A percentile compares a stretch with the other conserved stretches of the same genome.
phyloP scores from a whole-genome alignment of 192 early-diverging fungal genomes.

The Rhizophlyctis rosea region DNA sequence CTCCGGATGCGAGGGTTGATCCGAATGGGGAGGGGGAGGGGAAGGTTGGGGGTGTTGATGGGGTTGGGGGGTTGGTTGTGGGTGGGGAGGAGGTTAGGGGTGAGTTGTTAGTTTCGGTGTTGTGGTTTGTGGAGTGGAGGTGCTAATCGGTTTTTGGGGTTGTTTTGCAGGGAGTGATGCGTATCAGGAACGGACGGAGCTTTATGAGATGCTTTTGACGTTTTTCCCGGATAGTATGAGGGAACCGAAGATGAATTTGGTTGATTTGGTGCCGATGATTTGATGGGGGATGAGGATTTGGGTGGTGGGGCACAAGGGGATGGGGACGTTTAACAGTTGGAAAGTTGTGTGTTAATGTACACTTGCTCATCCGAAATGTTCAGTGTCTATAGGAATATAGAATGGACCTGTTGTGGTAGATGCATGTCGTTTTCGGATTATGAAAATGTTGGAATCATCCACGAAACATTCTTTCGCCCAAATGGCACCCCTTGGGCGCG shows the following conservation, averaged over 20 bases:
- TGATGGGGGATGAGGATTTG: too few species aligned
- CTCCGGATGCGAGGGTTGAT: conserved; percentile 5
- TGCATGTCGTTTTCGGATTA: too few species aligned
- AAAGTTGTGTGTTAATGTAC: too few species aligned
- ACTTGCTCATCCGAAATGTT: too few species aligned
- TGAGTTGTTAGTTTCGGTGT: neutral
- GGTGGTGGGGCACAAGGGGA: too few species aligned
- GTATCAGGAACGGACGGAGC: conserved; percentile 49
- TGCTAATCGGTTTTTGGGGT: neutral
- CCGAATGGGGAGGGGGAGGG: neutral
- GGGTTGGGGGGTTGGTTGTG: neutral
- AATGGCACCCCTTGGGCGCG: too few species aligned
- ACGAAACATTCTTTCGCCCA: too few species aligned
- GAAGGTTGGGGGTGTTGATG: neutral
- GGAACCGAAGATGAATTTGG: conserved; percentile 69
- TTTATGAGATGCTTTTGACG: conserved; percentile 68
- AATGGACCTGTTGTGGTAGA: too few species aligned
- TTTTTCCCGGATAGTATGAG: conserved; percentile 75
- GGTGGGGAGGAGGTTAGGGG: neutral
- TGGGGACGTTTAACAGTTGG: too few species aligned
- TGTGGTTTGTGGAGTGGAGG: neutral
- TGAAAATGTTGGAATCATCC: too few species aligned
- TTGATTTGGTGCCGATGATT: conserved; percentile 56
- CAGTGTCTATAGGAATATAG: too few species aligned
- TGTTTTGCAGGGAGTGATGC: neutral